Conservation (phyloP, 306 rosid genomes). For the Malus fusca region DNA sequence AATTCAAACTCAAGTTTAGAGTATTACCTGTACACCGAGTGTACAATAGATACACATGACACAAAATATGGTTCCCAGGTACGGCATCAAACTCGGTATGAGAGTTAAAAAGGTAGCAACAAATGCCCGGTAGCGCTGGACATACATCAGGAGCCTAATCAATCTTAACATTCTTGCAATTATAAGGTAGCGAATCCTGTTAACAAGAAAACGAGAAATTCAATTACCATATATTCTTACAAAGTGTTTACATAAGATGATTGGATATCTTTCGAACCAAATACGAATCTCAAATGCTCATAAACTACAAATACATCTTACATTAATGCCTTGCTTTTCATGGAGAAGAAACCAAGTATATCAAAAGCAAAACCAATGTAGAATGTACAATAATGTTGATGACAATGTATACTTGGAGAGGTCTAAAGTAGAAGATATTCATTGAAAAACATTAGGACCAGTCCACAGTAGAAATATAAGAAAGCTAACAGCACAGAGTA, state of each 20-base stretch:
- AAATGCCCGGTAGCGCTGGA: conserved; percentile 74
- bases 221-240: conserved; percentile 4
- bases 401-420: background rate
- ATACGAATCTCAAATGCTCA: background rate
- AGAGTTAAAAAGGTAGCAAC: conserved; percentile 87
- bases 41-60: conserved; percentile 73
- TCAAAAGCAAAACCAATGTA: background rate
- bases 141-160: conserved; percentile 85
- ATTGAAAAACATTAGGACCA: background rate
- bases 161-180: conserved; percentile 87
- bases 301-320: background rate
- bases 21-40: conserved; percentile 81
- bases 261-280: background rate
- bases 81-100: conserved; percentile 97
- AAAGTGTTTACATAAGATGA: background rate
- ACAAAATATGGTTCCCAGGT: conserved; percentile 87
- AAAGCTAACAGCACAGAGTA: background rate
- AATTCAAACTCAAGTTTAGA: conserved; percentile 6
- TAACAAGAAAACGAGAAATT: conserved; percentile 3
- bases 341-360: background rate
- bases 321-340: background rate
- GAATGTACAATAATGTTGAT: background rate
- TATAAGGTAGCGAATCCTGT: conserved; percentile 98
- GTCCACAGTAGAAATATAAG: background rate
- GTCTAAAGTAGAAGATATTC: background rate